Evolutionary conservation across 257 asterid species (phyloP).

Genomic region (Gentiana straminea): DNA sequence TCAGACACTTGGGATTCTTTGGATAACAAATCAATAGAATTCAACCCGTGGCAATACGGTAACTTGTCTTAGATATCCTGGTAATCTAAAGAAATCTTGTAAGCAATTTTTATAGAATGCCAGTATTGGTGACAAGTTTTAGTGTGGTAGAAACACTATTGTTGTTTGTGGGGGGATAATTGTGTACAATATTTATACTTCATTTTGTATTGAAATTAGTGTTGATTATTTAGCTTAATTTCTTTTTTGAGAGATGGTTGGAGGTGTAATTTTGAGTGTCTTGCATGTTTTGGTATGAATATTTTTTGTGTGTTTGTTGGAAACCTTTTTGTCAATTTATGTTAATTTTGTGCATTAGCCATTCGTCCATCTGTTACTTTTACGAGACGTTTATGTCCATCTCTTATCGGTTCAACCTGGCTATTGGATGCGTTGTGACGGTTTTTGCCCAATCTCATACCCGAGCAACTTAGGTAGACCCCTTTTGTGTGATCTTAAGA

Average conservation of each 20-base stretch:
- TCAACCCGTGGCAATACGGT: constrained; percentile 86
- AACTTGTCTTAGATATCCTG: constrained; percentile 12
- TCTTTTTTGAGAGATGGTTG: background rate
- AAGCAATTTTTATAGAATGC: constrained; percentile 4
- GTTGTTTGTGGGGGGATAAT: constrained; percentile 3
- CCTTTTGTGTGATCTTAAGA: too few species aligned
- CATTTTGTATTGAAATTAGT: background rate
- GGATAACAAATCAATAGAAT: constrained; percentile 39
- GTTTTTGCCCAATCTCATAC: too few species aligned
- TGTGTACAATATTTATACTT: constrained; percentile 7
- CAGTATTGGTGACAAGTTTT: constrained; percentile 5
- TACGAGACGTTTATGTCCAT: too few species aligned
- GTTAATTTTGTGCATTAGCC: too few species aligned
- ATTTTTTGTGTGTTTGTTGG: too few species aligned
- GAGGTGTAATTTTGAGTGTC: background rate
- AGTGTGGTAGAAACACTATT: constrained; percentile 2
- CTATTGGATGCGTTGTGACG: too few species aligned
- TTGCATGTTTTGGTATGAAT: background rate
- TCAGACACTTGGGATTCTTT: constrained; percentile 26
- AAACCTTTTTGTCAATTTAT: too few species aligned
- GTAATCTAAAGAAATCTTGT: background rate
- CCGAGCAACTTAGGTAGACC: too few species aligned
- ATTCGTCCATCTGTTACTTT: too few species aligned
- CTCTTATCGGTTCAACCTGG: too few species aligned
- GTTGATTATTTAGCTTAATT: background rate